A percentile compares a stretch with the other conserved stretches of the same genome.
These are phyloP conservation scores for Pezicula rhizophila DNA, from an alignment of 2,329 filamentous ascomycete species.

Conservation along the genomic window DNA sequence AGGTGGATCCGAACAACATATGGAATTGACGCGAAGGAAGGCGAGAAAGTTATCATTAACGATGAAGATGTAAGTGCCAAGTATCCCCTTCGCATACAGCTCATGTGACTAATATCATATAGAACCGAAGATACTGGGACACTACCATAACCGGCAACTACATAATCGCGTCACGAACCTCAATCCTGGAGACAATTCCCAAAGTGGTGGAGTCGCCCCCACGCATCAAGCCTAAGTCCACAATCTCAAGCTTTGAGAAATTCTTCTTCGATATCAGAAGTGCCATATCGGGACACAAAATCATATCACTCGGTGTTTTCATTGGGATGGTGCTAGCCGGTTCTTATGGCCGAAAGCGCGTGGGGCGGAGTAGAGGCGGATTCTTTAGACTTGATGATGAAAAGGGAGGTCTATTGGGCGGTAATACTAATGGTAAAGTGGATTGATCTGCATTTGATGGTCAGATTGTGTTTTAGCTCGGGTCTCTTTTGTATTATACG, in stretches of 20 bases:
- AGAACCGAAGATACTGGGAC: slow-evolving; percentile 96
- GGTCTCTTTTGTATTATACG: too few relatives aligned
- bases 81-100: not conserved
- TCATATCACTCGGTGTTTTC: slow-evolving; percentile 50
- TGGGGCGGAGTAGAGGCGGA: slow-evolving; percentile 47
- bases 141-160: slow-evolving; percentile 80
- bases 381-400: slow-evolving; percentile 55
- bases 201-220: slow-evolving; percentile 45
- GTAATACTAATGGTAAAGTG: slow-evolving; percentile 45
- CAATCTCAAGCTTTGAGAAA: slow-evolving; percentile 66
- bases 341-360: slow-evolving; percentile 45
- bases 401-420: slow-evolving; percentile 61
- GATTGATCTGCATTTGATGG: slow-evolving; percentile 29
- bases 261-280: slow-evolving; percentile 61
- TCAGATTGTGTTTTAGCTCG: too few relatives aligned
- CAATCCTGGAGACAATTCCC: slow-evolving; percentile 35
- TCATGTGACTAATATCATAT: slow-evolving; percentile 8
- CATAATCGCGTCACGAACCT: slow-evolving; percentile 72
- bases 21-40: slow-evolving; percentile 75
- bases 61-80: slow-evolving; percentile 78
- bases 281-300: slow-evolving; percentile 53
- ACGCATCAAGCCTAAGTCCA: slow-evolving; percentile 70
- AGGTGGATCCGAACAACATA: slow-evolving; percentile 95
- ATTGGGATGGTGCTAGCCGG: slow-evolving; percentile 48
- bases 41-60: slow-evolving; percentile 91